Base-by-base conservation (phyloP, 345 rosid genomes). In the Abelmoschus esculentus region DNA sequence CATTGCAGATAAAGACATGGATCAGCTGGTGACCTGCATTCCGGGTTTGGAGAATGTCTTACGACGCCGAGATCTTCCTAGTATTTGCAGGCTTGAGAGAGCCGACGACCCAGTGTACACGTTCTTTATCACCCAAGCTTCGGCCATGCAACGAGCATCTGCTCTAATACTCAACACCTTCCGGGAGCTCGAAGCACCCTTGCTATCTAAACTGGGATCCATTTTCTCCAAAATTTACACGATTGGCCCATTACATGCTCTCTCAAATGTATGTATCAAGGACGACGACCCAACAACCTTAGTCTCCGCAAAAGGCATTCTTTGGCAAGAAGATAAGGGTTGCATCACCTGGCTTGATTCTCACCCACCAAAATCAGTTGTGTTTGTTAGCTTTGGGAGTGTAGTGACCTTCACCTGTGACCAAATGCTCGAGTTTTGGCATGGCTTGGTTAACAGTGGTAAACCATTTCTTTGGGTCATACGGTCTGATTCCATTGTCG, bases 361-460 rank as follows among this genome's bases (percentile, higher is more conserved):
- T 14, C 87, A 83, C 14, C 76, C 82, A 22, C 17, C 42, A 12
- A 42, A 50, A 42, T 80, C 87, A 0, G 86, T 84, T 0, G 34
- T 86, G 18, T 86, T 80, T 7, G 80, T 82, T 0, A 83, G 86
- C 76, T 86, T 84, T 42, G 90, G 90, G 2, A 82, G 85, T 75
- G 0, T 77, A 7, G 52, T 81, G 1, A 22, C 32, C 11, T 3
- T 76, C 22, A 68, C 47, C 1, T 42, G 15, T 13, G 74, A 86
- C 6, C 80, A 86, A 22, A 29, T 84, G 4, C 12, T 72, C 55
- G 87, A 84, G 73, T 57, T 86, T 1, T 74, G 81, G 86, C 66
- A 75, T 52, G 87, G 87, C 15, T 66, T 82, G 7, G 77, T 55
- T 10, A 55, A 55, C 60, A 55, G 60, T 22, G 60, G 32, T 1